These are phyloP conservation scores for Astragalus membranaceus DNA, from an alignment of 306 rosid genomes.

Conservation along the genomic window DNA sequence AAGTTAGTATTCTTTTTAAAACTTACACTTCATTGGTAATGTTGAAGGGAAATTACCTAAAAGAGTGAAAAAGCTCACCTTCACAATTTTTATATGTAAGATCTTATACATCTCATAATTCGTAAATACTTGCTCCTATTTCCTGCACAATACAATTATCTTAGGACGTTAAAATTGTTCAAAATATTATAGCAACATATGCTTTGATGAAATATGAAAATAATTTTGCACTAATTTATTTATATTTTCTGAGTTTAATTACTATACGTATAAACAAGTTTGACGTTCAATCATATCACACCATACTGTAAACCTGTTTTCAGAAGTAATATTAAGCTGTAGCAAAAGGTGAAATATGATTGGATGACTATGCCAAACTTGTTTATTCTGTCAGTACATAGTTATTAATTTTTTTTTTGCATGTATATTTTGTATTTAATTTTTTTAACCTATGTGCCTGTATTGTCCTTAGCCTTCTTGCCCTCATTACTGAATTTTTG, in stretches of 20 bases:
- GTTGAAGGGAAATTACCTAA: background rate
- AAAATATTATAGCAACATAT: background rate
- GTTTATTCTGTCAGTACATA: background rate
- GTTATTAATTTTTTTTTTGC: background rate
- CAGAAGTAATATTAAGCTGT: too few relatives aligned
- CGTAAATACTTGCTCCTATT: background rate
- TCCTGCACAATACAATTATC: background rate
- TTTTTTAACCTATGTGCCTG: background rate
- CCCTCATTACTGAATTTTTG: background rate
- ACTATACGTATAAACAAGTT: too few relatives aligned
- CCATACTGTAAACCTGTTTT: too few relatives aligned
- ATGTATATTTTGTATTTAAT: background rate
- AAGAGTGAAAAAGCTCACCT: background rate
- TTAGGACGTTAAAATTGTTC: background rate
- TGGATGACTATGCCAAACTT: too few relatives aligned
- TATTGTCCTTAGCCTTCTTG: background rate
- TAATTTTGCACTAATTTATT: background rate
- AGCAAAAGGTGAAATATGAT: too few relatives aligned
- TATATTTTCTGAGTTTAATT: background rate
- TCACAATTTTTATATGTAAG: background rate
- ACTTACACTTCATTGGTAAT: background rate
- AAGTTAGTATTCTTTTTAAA: background rate
- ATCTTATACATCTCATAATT: background rate
- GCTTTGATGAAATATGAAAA: background rate
- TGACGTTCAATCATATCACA: too few relatives aligned